Base-by-base conservation (phyloP, 805 yeast species). In the Pichia insulana region DNA sequence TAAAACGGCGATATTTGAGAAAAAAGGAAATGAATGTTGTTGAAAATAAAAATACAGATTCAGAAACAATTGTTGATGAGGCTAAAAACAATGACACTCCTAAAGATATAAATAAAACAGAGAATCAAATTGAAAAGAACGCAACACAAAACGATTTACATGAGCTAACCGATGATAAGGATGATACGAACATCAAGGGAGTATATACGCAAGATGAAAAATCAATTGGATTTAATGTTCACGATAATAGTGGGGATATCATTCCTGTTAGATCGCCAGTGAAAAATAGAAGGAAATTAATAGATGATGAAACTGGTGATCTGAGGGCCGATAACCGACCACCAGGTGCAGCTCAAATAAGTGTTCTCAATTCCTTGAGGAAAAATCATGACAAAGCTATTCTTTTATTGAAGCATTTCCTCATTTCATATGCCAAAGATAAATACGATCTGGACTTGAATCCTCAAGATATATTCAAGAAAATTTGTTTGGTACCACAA, bases 281-380 rank as follows among this genome's bases (percentile, higher is more conserved):
- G 3, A 18, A 19, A 27, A 17, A 26, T 9, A 16, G 16, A 18
- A 13, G 13, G 9, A 18, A 15, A 30, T 27, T 20, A 16, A n/a
- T 19, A 12, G 19, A 30, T 20, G 40, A 37, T 20, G 20, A 27
- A 15, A 19, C 22, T 25, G 26, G 13, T 33, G 20, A 19, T 17
- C 16, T n/a, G 1, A 16, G 5, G 15, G 26, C 34, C 10, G 39
- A 36, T 16, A 34, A 31, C 15, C 39, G 42, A 37, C 48, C 48
- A 13, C 37, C 41, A 35, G 34, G 50, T 42, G 30, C 63, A 55
- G 62, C 69, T 20, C 65, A 72, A 52, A 67, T 81, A 37, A 70
- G 70, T 47, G 72, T 86, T 3, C 71, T 89, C 50, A 97, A 90
- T 58, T 90, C 97, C 0, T 64, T 90, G 33, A 68, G 76, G 33